These are phyloP conservation scores for Seminavis robusta DNA, from an alignment of 108 stramenopile species.

Conservation along the genomic window DNA sequence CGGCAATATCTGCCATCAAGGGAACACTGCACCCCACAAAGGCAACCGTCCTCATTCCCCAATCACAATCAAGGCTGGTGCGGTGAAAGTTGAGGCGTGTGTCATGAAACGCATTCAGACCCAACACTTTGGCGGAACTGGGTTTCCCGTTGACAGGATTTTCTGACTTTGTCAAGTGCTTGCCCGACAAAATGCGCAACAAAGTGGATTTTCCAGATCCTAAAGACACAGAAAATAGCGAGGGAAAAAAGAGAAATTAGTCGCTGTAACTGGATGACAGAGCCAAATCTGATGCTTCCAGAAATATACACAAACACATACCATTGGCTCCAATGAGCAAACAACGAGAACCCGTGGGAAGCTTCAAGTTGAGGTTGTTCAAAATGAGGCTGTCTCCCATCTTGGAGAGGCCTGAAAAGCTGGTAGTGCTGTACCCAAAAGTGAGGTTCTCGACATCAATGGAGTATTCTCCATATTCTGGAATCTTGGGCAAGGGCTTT, in stretches of 20 bases:
- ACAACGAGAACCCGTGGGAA: slow-evolving; percentile 74
- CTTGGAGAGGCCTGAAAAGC: no score
- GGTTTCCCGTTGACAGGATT: no score
- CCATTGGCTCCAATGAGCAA: slow-evolving; percentile 91
- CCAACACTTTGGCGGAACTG: slow-evolving; percentile 85
- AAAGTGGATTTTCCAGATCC: slow-evolving; percentile 88
- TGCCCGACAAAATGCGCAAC: slow-evolving; percentile 86
- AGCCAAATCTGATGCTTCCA: background rate
- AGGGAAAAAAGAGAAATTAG: background rate
- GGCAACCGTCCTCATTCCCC: slow-evolving; percentile 97
- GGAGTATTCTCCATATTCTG: slow-evolving; percentile 65
- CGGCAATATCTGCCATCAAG: slow-evolving; percentile 92
- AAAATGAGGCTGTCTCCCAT: slow-evolving; percentile 29
- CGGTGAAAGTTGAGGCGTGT: slow-evolving; percentile 91
- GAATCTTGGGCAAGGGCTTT: slow-evolving; percentile 64
- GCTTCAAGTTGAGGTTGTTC: slow-evolving; percentile 48
- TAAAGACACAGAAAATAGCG: background rate
- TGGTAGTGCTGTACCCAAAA: slow-evolving; percentile 78
- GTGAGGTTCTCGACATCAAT: slow-evolving; percentile 66
- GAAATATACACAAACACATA: background rate
- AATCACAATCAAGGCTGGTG: slow-evolving; percentile 93
- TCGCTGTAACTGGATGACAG: no score
- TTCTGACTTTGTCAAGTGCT: slow-evolving; percentile 79
- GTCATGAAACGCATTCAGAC: slow-evolving; percentile 92
- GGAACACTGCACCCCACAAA: slow-evolving; percentile 92